Evolutionary conservation across 257 asterid species (phyloP).

Genomic region (Nicotiana sylvestris): DNA sequence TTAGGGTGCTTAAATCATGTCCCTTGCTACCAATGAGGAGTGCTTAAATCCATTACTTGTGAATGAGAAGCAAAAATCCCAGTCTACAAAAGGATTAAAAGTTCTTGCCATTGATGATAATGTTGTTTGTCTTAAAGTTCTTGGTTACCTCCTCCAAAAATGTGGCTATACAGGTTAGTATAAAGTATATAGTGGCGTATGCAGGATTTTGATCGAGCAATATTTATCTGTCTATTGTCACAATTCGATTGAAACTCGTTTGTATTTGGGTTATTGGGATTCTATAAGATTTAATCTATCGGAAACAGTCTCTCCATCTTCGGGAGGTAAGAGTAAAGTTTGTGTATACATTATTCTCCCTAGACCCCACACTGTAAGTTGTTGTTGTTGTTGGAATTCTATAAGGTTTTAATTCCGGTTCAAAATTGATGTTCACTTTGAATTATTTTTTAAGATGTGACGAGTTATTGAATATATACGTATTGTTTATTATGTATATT

Average conservation of each 20-base stretch:
- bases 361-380: too few relatives aligned
- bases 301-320: too few relatives aligned
- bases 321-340: too few relatives aligned
- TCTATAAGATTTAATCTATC: not conserved
- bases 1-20: not conserved
- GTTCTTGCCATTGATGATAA: constrained; percentile 24
- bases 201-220: not conserved
- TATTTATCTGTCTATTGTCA: not conserved
- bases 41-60: not conserved
- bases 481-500: too few relatives aligned
- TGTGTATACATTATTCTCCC: too few relatives aligned
- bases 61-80: not conserved
- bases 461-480: too few relatives aligned
- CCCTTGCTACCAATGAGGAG: not conserved
- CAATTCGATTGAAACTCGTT: not conserved
- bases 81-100: not conserved
- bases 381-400: too few relatives aligned
- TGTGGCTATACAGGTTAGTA: constrained; percentile 21
- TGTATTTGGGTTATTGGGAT: not conserved
- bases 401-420: too few relatives aligned
- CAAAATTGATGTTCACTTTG: too few relatives aligned
- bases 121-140: constrained; percentile 3
- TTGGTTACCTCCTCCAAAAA: not conserved
- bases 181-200: not conserved
- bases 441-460: too few relatives aligned